Conservation (phyloP, 441 rosid species). For the Sinapis alba region DNA sequence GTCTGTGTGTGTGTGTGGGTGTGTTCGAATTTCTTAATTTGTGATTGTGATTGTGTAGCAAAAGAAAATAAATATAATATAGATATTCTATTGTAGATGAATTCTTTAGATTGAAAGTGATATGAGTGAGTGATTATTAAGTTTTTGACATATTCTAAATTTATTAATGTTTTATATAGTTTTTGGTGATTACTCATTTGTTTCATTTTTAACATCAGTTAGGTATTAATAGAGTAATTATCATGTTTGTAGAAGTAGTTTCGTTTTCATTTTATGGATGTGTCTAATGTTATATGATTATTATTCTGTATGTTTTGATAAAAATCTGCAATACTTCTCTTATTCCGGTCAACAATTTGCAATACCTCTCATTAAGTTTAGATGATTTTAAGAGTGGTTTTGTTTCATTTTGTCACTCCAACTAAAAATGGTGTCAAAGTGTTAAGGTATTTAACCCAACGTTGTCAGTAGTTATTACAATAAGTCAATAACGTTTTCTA, state of each 20-base stretch:
- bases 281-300: not conserved
- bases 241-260: not conserved
- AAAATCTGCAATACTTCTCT: not conserved
- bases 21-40: constrained; percentile 9
- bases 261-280: not conserved
- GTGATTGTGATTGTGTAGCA: not conserved
- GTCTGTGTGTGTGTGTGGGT: constrained; percentile 10
- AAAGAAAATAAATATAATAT: not conserved
- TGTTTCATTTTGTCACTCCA: not conserved
- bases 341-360: not conserved
- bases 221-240: not conserved
- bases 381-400: not conserved
- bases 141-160: not conserved
- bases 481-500: not conserved
- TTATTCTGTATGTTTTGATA: not conserved
- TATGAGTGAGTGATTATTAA: not conserved
- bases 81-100: constrained; percentile 2
- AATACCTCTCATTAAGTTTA: not conserved
- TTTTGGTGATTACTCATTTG: not conserved
- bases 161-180: not conserved
- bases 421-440: not conserved
- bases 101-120: not conserved
- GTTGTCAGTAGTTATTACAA: not conserved
- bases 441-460: not conserved
- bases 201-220: not conserved